Evolutionary conservation across 345 rosid genomes (phyloP).

Genomic region (Rhizophora mangle): DNA sequence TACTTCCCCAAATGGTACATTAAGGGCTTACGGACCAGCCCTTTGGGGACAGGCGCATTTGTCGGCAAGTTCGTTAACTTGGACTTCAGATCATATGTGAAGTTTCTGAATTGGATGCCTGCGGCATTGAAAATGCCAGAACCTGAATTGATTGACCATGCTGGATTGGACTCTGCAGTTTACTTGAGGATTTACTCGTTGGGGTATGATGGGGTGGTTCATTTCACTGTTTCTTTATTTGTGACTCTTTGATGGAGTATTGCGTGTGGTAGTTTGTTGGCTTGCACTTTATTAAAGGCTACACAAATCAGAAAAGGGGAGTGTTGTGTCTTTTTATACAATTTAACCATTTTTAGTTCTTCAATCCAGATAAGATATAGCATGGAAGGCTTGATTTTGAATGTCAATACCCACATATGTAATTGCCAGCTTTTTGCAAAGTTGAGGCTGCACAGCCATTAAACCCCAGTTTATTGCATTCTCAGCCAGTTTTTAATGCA

Average conservation of each 20-base stretch:
- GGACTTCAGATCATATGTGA: conserved; percentile 64
- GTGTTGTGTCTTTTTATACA: too few species aligned
- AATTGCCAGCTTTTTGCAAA: too few species aligned
- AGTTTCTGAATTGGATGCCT: conserved; percentile 90
- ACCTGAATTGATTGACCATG: conserved; percentile 83
- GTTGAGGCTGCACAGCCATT: too few species aligned
- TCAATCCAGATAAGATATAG: too few species aligned
- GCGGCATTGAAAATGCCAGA: conserved; percentile 91
- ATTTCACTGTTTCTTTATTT: too few species aligned
- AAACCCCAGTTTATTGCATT: too few species aligned
- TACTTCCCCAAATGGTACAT: conserved; percentile 95
- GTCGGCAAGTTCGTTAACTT: conserved; percentile 70
- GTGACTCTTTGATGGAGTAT: neutral
- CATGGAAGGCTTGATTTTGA: too few species aligned
- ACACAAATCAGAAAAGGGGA: too few species aligned
- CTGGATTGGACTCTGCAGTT: conserved; percentile 86
- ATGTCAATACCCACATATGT: too few species aligned
- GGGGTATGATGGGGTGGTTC: conserved; percentile 51
- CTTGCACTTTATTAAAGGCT: too few species aligned
- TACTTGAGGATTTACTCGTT: conserved; percentile 77
- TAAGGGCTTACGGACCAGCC: conserved; percentile 73
- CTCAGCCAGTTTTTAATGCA: too few species aligned
- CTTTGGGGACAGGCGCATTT: conserved; percentile 46
- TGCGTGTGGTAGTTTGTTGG: neutral
- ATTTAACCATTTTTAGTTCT: too few species aligned